phyloP scores from a whole-genome alignment of 2,329 filamentous ascomycete species.

The Orbilia blumenaviensis region DNA sequence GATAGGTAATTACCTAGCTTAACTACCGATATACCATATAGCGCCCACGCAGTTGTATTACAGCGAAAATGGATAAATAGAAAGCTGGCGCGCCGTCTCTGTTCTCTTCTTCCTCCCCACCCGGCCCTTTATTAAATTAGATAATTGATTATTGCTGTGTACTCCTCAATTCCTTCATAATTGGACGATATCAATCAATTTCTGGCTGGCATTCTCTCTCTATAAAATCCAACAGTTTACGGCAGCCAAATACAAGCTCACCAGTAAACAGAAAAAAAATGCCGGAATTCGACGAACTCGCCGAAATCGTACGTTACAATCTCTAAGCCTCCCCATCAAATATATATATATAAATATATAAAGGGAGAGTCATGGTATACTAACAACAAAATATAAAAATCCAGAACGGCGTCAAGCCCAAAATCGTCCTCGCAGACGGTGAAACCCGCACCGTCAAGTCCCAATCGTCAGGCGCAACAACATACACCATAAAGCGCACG shows the following conservation, averaged over 20 bases:
- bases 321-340: conserved; percentile 6
- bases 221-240: no score
- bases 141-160: background rate
- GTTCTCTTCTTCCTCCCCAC: background rate
- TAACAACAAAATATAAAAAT: background rate
- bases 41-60: no score
- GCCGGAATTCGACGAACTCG: conserved; percentile 49
- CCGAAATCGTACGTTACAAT: conserved; percentile 53
- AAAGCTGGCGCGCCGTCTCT: background rate
- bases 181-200: background rate
- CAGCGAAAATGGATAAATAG: conserved; percentile 15
- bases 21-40: no score
- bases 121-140: no score
- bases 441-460: conserved; percentile 53
- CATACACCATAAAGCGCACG: conserved; percentile 55
- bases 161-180: background rate
- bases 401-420: conserved; percentile 55
- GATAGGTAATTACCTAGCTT: no score
- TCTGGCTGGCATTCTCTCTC: no score
- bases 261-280: background rate
- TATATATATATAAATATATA: no score
- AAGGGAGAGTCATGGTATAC: no score
- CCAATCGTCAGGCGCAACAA: conserved; percentile 44
- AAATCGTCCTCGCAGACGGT: conserved; percentile 53
- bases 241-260: background rate